Evolutionary conservation across 805 yeast genomes (phyloP).

Genomic region (Saturnispora saitoi): DNA sequence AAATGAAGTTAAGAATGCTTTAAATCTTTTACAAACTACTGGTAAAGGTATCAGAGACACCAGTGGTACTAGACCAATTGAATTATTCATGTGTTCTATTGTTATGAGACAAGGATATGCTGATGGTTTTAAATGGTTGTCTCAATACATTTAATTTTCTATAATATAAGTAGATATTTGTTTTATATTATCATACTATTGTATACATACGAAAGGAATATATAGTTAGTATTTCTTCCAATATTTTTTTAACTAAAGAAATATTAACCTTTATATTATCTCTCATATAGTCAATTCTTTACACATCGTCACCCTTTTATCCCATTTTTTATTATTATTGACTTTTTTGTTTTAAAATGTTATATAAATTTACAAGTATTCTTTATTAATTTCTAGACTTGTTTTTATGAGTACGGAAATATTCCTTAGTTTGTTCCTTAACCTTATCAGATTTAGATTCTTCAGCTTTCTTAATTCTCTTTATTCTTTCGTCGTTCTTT

Average conservation of each 20-base stretch:
- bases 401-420: slow-evolving; percentile 47
- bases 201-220: background rate
- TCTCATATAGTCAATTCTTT: background rate
- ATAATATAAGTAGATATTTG: background rate
- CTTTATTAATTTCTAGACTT: slow-evolving; percentile 4
- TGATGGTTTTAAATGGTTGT: slow-evolving; percentile 97
- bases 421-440: slow-evolving; percentile 80
- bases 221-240: too few relatives aligned
- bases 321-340: background rate
- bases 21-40: slow-evolving; percentile 82
- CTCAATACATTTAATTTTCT: slow-evolving; percentile 69
- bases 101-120: slow-evolving; percentile 99
- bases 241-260: too few relatives aligned
- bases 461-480: slow-evolving; percentile 67
- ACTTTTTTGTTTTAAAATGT: background rate
- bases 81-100: slow-evolving; percentile 94
- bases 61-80: slow-evolving; percentile 80
- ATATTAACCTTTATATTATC: too few relatives aligned
- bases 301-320: too few relatives aligned
- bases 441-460: slow-evolving; percentile 67
- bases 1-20: slow-evolving; percentile 82
- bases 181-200: background rate
- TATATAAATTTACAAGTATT: background rate
- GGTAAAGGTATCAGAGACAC: slow-evolving; percentile 73
- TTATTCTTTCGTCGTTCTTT: slow-evolving; percentile 65